Evolutionary conservation across 345 rosid species (phyloP).

Genomic region (Eucalyptus curtisii): DNA sequence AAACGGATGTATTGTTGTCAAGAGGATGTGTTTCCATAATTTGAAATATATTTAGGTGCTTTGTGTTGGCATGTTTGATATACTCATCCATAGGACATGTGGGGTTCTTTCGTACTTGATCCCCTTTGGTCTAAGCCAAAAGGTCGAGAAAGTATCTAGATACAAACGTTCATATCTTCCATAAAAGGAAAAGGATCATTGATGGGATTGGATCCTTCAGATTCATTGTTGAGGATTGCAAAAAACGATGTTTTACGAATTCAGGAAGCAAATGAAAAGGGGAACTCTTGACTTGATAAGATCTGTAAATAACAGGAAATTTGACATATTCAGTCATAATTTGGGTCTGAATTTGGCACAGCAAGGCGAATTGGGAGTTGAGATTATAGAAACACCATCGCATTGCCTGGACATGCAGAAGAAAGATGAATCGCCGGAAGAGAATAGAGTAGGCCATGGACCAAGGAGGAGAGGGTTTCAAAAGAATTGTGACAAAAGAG

Average conservation of each 20-base stretch:
- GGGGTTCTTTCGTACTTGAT: no score
- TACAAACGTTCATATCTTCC: no score
- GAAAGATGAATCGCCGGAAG: slow-evolving; percentile 9
- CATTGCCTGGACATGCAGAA: slow-evolving; percentile 22
- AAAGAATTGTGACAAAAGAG: slow-evolving; percentile 17
- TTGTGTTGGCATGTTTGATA: no score
- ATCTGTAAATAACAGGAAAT: no score
- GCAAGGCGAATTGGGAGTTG: neutral
- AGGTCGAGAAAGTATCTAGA: no score
- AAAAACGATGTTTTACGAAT: neutral
- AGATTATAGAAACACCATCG: neutral
- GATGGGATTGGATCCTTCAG: neutral
- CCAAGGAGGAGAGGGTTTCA: slow-evolving; percentile 17
- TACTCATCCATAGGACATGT: no score
- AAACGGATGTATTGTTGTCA: no score
- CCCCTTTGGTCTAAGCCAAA: no score
- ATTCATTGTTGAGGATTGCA: neutral
- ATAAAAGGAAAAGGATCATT: neutral
- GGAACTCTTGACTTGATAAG: neutral
- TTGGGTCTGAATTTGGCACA: no score
- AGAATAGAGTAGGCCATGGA: neutral
- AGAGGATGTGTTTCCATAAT: no score
- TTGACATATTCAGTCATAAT: no score
- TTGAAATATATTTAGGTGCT: no score
- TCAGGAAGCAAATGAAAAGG: neutral